These are phyloP conservation scores for Alloteropsis angusta DNA, from an alignment of 202 grass and related monocot genomes.

Conservation along the genomic window DNA sequence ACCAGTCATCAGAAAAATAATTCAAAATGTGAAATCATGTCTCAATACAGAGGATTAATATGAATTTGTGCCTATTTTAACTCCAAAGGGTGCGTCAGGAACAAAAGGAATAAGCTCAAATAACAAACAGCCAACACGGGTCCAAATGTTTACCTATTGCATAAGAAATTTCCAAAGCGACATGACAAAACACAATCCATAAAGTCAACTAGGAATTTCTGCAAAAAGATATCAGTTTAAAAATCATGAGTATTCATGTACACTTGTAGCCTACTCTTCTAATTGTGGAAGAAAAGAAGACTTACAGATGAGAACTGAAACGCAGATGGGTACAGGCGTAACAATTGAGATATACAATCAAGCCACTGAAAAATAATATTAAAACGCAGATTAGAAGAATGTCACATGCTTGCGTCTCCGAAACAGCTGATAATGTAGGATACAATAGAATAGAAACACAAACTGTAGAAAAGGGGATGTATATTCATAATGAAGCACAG, in stretches of 20 bases:
- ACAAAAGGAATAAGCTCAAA: neutral
- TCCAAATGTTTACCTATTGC: slow-evolving; percentile 64
- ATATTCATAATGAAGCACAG: neutral
- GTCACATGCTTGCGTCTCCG: neutral
- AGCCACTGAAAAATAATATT: slow-evolving; percentile 71
- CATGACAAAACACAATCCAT: slow-evolving; percentile 91
- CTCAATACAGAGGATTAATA: neutral
- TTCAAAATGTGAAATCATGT: neutral
- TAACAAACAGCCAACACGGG: slow-evolving; percentile 4
- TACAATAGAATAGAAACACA: neutral
- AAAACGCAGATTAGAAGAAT: slow-evolving; percentile 6
- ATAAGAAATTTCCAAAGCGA: slow-evolving; percentile 90
- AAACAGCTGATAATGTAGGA: slow-evolving; percentile 9
- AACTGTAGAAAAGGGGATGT: neutral
- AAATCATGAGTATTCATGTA: slow-evolving; percentile 10
- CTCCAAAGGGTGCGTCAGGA: neutral
- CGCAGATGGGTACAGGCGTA: slow-evolving; percentile 85
- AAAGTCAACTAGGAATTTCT: slow-evolving; percentile 95
- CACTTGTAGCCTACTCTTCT: neutral
- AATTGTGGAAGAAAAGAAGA: slow-evolving; percentile 23
- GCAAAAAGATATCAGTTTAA: slow-evolving; percentile 19
- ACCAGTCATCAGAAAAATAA: neutral
- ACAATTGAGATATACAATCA: slow-evolving; percentile 84
- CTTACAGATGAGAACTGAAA: slow-evolving; percentile 96
- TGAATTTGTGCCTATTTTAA: neutral